These are phyloP conservation scores for Kuraishia piskuri DNA, from an alignment of 805 yeast genomes.

Conservation along the genomic window DNA sequence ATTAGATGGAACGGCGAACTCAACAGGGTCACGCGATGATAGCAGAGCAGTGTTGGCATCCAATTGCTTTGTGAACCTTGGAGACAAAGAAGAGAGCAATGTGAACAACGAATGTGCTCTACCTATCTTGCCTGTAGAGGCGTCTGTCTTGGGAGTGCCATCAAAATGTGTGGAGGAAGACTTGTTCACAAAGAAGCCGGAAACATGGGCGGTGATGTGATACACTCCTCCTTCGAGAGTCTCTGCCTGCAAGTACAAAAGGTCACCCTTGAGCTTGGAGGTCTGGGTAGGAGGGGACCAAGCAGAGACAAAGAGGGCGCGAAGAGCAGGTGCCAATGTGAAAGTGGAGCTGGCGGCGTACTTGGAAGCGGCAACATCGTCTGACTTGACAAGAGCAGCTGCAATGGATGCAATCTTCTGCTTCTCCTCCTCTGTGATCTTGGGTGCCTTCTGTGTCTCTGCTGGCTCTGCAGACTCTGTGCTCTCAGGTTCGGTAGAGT, in stretches of 20 bases:
- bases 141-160: conserved; percentile 35
- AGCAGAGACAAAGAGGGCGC: conserved; percentile 49
- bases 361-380: conserved; percentile 6
- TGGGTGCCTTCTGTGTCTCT: conserved; percentile 4
- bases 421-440: conserved; percentile 24
- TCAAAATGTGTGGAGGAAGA: conserved; percentile 64
- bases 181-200: conserved; percentile 75
- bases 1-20: conserved; percentile 54
- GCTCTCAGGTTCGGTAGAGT: conserved; percentile 12
- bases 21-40: conserved; percentile 32
- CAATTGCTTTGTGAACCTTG: conserved; percentile 46
- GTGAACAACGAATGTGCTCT: conserved; percentile 47
- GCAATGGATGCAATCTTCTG: conserved; percentile 11
- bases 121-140: conserved; percentile 19
- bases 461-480: conserved; percentile 10
- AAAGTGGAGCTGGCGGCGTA: conserved; percentile 24
- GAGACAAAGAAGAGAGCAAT: conserved; percentile 58
- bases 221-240: conserved; percentile 76
- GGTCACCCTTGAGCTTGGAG: conserved; percentile 62
- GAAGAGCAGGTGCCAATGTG: conserved; percentile 41
- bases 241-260: conserved; percentile 64
- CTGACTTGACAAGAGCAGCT: conserved; percentile 7
- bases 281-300: conserved; percentile 82
- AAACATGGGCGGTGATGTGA: conserved; percentile 68
- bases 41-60: conserved; percentile 40